Evolutionary conservation across 1,139 yeast genomes (phyloP), one percentile per base, ranked within the genome.

Genomic region (Barnettozyma hawaiiensis): DNA sequence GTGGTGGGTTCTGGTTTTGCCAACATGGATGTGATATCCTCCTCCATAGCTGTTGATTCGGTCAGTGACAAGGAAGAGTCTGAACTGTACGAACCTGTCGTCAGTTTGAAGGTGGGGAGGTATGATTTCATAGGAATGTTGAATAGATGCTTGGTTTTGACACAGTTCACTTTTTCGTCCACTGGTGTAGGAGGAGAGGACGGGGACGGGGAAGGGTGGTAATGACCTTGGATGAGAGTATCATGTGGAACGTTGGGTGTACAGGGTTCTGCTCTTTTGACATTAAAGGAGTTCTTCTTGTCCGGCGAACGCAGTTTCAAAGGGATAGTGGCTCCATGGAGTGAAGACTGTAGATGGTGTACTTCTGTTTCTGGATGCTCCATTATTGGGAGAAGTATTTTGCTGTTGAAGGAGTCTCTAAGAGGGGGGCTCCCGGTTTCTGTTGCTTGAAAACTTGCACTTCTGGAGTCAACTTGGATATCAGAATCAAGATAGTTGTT

Each of bases 101-200:
- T 37, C 29, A 37, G 11, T 24, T 37, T 37, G 40, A 37, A 37
- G 12, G 35, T 37, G 11, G 40, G 40, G 15, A 37, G 40, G 28
- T 29, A 31, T 16, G 20, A 10, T 23, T 20, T 37, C 35, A 37
- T 31, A 22, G 40, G 28, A 22, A 37, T 24, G 35, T 19, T 37
- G 35, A 37, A 37, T 29, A 37, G 16, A 34, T 34, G 37, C 15
- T 19, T 22, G 20, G 37, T 34, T 23, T 23, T 34, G 21, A 12
- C 29, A 26, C 14, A n/a, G n/a, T 9, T 14, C 29, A 26, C 9
- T n/a, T 26, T 26, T 9, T 5, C 3, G 6, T 19, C 15, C 14
- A n/a, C 20, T 20, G 22, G 24, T 20, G 35, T 32, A 19, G 35
- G 19, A 15, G 28, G 9, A 12, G 11, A 21, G 24, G 24, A 4